Evolutionary conservation across 345 rosid genomes (phyloP).

Genomic region (Lepidium didymum): DNA sequence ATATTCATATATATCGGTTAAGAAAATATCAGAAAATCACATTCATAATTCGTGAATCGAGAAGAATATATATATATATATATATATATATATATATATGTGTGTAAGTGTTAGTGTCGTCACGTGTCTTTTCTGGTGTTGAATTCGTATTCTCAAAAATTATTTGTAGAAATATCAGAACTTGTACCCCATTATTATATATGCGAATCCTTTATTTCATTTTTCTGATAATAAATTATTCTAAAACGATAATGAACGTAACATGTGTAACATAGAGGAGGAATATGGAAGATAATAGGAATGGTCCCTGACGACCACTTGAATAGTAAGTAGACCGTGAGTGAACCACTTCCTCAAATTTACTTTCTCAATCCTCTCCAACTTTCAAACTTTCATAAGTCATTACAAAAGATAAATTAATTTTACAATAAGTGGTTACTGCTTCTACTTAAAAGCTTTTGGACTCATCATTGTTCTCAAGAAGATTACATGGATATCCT

Average conservation of each 20-base stretch:
- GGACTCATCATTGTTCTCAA: not conserved
- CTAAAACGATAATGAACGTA: slow-evolving; percentile 4
- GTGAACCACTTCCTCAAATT: too few species aligned
- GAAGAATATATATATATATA: not conserved
- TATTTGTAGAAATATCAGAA: not conserved
- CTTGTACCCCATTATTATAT: not conserved
- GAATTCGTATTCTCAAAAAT: not conserved
- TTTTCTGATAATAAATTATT: not conserved
- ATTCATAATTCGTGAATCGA: not conserved
- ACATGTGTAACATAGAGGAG: slow-evolving; percentile 1
- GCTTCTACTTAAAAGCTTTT: not conserved
- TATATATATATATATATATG: not conserved
- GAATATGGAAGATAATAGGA: not conserved
- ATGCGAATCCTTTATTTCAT: not conserved
- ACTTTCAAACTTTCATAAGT: not conserved
- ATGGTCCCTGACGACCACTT: slow-evolving; percentile 17
- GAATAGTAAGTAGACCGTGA: not conserved
- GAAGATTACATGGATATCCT: too few species aligned
- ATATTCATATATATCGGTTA: not conserved
- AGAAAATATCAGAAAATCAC: not conserved
- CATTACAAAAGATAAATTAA: not conserved
- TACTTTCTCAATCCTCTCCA: not conserved
- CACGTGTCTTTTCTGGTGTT: not conserved
- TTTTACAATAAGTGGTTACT: not conserved
- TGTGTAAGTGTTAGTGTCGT: not conserved